Evolutionary conservation across 1,284 basidiomycete species (phyloP).

Genomic region (Trichosporon sp.): DNA sequence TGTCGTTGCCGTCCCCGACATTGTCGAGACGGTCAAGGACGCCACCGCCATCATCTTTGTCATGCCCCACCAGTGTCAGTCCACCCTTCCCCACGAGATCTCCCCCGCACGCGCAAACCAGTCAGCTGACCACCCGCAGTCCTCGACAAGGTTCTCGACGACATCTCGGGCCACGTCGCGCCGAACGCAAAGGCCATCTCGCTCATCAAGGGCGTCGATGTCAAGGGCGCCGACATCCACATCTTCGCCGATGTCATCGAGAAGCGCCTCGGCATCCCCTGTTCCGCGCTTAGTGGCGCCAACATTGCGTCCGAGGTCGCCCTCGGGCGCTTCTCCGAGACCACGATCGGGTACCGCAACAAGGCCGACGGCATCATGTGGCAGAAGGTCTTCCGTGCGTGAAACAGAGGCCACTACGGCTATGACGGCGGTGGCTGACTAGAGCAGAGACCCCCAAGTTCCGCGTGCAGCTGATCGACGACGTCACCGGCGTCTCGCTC

Average conservation of each 20-base stretch:
- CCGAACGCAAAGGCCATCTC: slow-evolving; percentile 52
- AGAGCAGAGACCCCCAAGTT: slow-evolving; percentile 51
- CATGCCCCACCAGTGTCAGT: slow-evolving; percentile 55
- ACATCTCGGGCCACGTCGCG: slow-evolving; percentile 50
- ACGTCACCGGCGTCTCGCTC: slow-evolving; percentile 56
- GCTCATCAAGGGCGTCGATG: slow-evolving; percentile 56
- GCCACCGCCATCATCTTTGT: slow-evolving; percentile 58
- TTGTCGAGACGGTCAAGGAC: slow-evolving; percentile 53
- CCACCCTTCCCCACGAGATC: background rate
- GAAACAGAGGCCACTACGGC: no score
- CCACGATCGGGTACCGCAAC: slow-evolving; percentile 56
- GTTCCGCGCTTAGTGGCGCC: slow-evolving; percentile 57
- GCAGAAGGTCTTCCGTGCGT: slow-evolving; percentile 52
- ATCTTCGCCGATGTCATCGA: slow-evolving; percentile 59
- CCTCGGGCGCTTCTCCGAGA: slow-evolving; percentile 55
- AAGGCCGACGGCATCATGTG: slow-evolving; percentile 50
- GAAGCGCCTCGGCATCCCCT: slow-evolving; percentile 55
- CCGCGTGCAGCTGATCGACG: slow-evolving; percentile 55
- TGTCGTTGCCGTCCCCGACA: slow-evolving; percentile 54
- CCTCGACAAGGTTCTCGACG: slow-evolving; percentile 45
- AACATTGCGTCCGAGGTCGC: slow-evolving; percentile 60
- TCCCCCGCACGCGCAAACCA: no score
- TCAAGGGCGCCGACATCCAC: slow-evolving; percentile 53
- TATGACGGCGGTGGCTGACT: slow-evolving; percentile 7
- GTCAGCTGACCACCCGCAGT: slow-evolving; percentile 27